A percentile compares a stretch with the other conserved stretches of the same genome.
Conservation (phyloP, 139 green algal species). For the Mesostigma viride region DNA sequence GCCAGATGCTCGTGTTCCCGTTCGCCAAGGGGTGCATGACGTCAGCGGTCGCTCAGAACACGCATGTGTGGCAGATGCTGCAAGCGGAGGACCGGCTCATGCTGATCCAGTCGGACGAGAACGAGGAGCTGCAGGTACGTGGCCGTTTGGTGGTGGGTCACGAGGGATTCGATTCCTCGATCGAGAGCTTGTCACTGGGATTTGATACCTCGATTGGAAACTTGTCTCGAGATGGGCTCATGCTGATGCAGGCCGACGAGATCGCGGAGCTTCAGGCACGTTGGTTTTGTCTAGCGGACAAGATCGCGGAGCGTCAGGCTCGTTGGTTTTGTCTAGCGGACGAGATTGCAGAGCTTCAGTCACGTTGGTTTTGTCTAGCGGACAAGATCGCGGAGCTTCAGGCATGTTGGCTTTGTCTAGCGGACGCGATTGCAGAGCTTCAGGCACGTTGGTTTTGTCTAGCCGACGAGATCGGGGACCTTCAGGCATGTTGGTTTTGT, state of each 20-base stretch:
- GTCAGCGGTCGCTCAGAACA: constrained; percentile 16
- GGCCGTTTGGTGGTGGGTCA: constrained; percentile 18
- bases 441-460: too few species aligned
- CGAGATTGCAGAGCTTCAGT: too few species aligned
- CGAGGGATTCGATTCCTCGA: neutral
- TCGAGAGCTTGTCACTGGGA: neutral
- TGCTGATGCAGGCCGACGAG: neutral
- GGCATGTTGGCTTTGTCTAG: too few species aligned
- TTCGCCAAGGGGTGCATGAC: constrained; percentile 23
- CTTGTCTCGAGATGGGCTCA: neutral
- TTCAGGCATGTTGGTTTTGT: too few species aligned
- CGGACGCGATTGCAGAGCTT: too few species aligned
- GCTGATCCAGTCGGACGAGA: constrained; percentile 49
- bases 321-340: too few species aligned
- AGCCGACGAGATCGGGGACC: too few species aligned
- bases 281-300: too few species aligned
- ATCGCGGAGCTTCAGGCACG: too few species aligned
- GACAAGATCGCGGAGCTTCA: too few species aligned
- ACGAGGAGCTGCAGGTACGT: constrained; percentile 27
- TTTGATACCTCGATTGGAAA: neutral
- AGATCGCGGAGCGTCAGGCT: too few species aligned
- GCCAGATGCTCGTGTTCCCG: constrained; percentile 23
- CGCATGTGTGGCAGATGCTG: constrained; percentile 29
- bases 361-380: too few species aligned
- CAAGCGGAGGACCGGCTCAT: constrained; percentile 62